Evolutionary conservation across 257 asterid species (phyloP).

Genomic region (Plectranthus barbatus): DNA sequence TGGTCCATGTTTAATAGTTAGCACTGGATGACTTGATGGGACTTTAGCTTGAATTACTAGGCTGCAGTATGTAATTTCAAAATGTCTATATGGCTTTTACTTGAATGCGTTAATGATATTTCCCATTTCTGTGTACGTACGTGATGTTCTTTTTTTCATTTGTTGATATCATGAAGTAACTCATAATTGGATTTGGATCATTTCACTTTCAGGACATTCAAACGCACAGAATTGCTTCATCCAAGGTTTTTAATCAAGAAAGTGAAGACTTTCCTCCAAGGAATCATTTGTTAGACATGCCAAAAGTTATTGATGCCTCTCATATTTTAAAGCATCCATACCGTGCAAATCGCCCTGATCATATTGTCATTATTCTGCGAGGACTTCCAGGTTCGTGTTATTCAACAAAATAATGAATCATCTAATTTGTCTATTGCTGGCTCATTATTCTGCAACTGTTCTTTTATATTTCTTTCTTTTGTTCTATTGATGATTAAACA

Average conservation of each 20-base stretch:
- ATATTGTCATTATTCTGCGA: constrained; percentile 72
- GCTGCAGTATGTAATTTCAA: background rate
- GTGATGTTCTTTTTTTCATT: background rate
- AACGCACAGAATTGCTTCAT: constrained; percentile 30
- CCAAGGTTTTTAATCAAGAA: constrained; percentile 35
- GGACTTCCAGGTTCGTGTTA: constrained; percentile 82
- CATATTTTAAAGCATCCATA: constrained; percentile 80
- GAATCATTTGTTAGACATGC: constrained; percentile 39
- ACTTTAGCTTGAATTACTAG: constrained; percentile 1
- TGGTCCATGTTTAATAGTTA: background rate
- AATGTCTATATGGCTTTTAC: background rate
- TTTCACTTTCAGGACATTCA: constrained; percentile 38
- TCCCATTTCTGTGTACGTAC: background rate
- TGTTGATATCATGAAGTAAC: background rate
- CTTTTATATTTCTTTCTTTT: background rate
- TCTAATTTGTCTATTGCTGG: background rate
- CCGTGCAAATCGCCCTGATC: constrained; percentile 85
- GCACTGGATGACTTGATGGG: background rate
- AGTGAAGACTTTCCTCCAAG: constrained; percentile 30
- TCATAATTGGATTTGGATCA: constrained; percentile 6
- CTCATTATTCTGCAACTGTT: background rate
- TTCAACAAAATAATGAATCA: background rate
- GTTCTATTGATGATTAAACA: background rate
- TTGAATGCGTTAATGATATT: background rate
- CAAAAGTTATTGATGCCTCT: constrained; percentile 61